Evolutionary conservation across 2,329 filamentous ascomycete species (phyloP).

Genomic region (Nemania serpens): DNA sequence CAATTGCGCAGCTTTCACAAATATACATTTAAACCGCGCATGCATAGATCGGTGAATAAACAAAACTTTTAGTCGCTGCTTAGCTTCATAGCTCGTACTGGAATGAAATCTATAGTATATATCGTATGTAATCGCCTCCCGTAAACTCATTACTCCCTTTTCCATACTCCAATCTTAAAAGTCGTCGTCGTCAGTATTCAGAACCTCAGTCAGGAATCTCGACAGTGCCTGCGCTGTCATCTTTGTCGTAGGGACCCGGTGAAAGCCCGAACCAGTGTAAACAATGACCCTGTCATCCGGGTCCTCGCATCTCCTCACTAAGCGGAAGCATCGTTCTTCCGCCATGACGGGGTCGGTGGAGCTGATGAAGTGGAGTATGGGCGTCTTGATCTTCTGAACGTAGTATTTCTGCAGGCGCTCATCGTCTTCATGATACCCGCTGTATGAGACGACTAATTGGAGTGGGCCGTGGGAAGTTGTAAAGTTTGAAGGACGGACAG

Average conservation of each 20-base stretch:
- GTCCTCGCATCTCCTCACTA: slow-evolving; percentile 22
- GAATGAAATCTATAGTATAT: no score
- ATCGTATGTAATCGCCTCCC: background rate
- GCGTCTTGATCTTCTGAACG: slow-evolving; percentile 22
- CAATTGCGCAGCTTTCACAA: no score
- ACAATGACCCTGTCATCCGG: slow-evolving; percentile 22
- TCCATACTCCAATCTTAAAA: no score
- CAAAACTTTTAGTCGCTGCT: no score
- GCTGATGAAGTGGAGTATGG: slow-evolving; percentile 24
- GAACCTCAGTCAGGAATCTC: slow-evolving; percentile 19
- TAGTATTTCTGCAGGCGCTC: slow-evolving; percentile 24
- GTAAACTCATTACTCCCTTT: background rate
- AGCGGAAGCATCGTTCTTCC: slow-evolving; percentile 25
- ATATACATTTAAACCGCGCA: no score
- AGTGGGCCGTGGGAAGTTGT: slow-evolving; percentile 19
- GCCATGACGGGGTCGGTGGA: slow-evolving; percentile 26
- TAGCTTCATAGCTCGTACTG: no score
- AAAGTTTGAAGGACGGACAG: slow-evolving; percentile 19
- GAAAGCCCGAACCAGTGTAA: slow-evolving; percentile 19
- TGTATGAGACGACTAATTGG: slow-evolving; percentile 20
- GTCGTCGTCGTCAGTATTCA: slow-evolving; percentile 1
- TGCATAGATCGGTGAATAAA: no score
- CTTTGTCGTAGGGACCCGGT: slow-evolving; percentile 19
- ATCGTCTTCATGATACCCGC: slow-evolving; percentile 26
- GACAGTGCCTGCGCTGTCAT: slow-evolving; percentile 21